These are phyloP conservation scores for Saturnispora mendoncae DNA, from an alignment of 805 yeast genomes.

Conservation along the genomic window DNA sequence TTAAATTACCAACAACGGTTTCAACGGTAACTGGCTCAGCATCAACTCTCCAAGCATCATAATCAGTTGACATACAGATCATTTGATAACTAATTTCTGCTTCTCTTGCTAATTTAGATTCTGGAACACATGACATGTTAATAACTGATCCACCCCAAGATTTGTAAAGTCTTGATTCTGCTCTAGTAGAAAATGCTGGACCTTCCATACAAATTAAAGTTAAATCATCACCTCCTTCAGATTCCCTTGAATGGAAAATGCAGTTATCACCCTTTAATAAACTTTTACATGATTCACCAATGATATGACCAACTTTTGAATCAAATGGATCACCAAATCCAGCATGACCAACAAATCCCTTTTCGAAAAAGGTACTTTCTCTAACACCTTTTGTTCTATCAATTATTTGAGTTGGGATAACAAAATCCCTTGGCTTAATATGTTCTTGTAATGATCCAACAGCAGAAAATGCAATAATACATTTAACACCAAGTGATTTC, in stretches of 20 bases:
- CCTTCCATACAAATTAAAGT: conserved; percentile 98
- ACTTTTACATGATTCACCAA: conserved; percentile 47
- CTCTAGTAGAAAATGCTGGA: conserved; percentile 94
- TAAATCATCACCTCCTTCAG: conserved; percentile 55
- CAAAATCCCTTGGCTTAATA: conserved; percentile 91
- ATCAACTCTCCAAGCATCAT: conserved; percentile 95
- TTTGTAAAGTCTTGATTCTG: conserved; percentile 82
- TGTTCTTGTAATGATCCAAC: conserved; percentile 90
- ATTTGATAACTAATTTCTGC: conserved; percentile 96
- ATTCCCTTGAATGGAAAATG: conserved; percentile 55
- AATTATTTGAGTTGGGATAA: conserved; percentile 90
- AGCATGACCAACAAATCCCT: conserved; percentile 94
- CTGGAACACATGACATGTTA: conserved; percentile 97
- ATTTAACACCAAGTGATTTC: conserved; percentile 77
- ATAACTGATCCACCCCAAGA: conserved; percentile 91
- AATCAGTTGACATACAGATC: conserved; percentile 98
- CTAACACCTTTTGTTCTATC: conserved; percentile 96
- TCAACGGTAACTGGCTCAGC: conserved; percentile 98
- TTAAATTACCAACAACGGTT: conserved; percentile 83
- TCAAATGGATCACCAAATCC: conserved; percentile 98
- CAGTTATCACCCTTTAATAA: conserved; percentile 48
- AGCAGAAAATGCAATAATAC: conserved; percentile 86
- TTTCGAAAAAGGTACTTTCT: conserved; percentile 79
- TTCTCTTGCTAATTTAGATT: conserved; percentile 92
- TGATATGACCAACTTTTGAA: conserved; percentile 53